Evolutionary conservation across 768 basidiomycete genomes (phyloP), one percentile per base, ranked within the genome.

Genomic region (Leccinum barrowsii): DNA sequence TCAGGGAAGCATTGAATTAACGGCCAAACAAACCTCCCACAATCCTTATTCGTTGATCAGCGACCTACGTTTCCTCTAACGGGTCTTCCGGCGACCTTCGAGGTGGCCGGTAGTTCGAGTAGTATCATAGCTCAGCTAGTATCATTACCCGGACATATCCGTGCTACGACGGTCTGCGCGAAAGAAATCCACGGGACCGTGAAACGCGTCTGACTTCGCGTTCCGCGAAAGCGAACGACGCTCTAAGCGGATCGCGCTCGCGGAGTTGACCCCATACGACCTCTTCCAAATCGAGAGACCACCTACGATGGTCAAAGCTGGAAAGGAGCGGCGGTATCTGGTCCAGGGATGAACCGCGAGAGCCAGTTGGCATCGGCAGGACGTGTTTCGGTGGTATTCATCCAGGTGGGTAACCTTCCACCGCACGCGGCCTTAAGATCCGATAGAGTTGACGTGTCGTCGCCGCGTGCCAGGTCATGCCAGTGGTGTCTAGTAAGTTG

Each of bases 251-350:
- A 28, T 34, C 52, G 51, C 46, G 64, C 68, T 71, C 71, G 71
- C 71, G 71, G 71, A 72, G 71, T 72, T 72, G 63, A 51, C 57
- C 42, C 42, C 26, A 35, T 50, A 24, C 50, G 34, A 44, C 47
- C 50, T 68, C 56, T 62, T 64, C 70, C 65, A 70, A 70, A 72
- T 70, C 59, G 69, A 68, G 69, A 65, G 66, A 46, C 40, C 37
- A 52, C 42, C 22, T 59, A 66, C 61, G 62, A 66, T 54, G 60
- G 47, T 22, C 30, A 34, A 42, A 32, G 37, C 10, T 12, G 19
- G 58, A 52, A 21, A 50, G 34, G 54, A 47, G 50, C 13, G 8
- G 40, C 4, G 22, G 35, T 30, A 30, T 51, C 50, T 56, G 28
- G 26, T 32, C 10, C 2, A 37, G 51, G 32, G 15, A 17, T 30